Conservation (phyloP, 2,329 filamentous ascomycete species). For the Aspergillus alliaceus region DNA sequence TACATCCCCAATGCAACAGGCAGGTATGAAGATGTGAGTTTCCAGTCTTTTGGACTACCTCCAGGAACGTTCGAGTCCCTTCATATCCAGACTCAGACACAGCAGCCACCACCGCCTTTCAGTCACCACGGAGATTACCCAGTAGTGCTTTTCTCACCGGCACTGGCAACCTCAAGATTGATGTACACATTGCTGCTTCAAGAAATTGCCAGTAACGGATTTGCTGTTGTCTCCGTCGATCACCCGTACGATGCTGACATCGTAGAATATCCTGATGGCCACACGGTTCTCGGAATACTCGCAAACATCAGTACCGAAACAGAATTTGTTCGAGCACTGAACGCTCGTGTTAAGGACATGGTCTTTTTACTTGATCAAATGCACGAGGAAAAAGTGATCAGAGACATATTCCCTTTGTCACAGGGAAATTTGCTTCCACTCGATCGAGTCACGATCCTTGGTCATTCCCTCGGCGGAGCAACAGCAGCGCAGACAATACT, state of each 20-base stretch:
- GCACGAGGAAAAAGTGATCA: neutral
- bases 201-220: neutral
- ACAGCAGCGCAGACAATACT: slow-evolving; percentile 25
- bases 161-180: neutral
- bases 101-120: too few relatives aligned
- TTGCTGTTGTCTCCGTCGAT: slow-evolving; percentile 10
- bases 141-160: neutral
- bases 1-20: neutral
- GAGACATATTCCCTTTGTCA: neutral
- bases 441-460: slow-evolving; percentile 22
- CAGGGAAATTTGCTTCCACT: neutral
- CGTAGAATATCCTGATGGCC: slow-evolving; percentile 24
- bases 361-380: slow-evolving; percentile 2
- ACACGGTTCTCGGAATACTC: neutral
- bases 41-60: neutral
- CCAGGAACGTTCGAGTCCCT: neutral
- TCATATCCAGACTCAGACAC: too few relatives aligned
- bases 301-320: neutral
- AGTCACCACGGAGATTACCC: neutral
- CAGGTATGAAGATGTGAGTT: neutral
- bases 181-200: neutral
- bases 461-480: slow-evolving; percentile 40
- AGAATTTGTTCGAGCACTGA: neutral
- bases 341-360: slow-evolving; percentile 2
- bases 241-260: slow-evolving; percentile 20